Percentiles rank a stretch among this genome's conserved stretches.
phyloP scores from a whole-genome alignment of 441 rosid genomes.

The Populus hybrid region DNA sequence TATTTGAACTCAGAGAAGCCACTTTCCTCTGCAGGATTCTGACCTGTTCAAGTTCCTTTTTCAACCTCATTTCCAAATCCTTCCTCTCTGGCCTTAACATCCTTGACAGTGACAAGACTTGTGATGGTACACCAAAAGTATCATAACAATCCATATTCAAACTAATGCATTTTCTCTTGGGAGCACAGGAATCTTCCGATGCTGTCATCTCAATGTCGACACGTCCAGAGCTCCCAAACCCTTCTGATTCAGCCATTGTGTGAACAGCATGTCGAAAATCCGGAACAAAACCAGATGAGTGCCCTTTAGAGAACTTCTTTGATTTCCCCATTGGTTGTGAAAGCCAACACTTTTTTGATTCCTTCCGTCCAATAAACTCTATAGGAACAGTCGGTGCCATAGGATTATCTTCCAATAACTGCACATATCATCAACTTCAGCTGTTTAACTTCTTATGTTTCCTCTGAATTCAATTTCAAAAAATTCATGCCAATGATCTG shows the following conservation, averaged over 20 bases:
- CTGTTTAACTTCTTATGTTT: slow-evolving; percentile 3
- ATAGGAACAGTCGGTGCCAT: slow-evolving; percentile 69
- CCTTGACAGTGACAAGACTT: slow-evolving; percentile 57
- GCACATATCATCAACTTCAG: slow-evolving; percentile 51
- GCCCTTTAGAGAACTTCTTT: slow-evolving; percentile 61
- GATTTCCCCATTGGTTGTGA: slow-evolving; percentile 67
- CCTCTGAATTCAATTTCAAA: slow-evolving; percentile 14
- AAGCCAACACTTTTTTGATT: slow-evolving; percentile 34
- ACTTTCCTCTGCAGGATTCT: slow-evolving; percentile 54
- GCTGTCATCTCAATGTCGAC: slow-evolving; percentile 47
- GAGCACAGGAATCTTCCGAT: slow-evolving; percentile 45
- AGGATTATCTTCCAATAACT: slow-evolving; percentile 35
- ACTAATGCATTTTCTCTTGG: slow-evolving; percentile 56
- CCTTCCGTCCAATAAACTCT: slow-evolving; percentile 56
- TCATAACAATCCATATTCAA: slow-evolving; percentile 45
- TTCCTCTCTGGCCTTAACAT: slow-evolving; percentile 64
- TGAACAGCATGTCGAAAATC: slow-evolving; percentile 59
- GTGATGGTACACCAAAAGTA: slow-evolving; percentile 44
- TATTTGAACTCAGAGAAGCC: slow-evolving; percentile 38
- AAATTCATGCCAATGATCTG: background rate
- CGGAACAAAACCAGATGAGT: slow-evolving; percentile 56
- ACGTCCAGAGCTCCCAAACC: slow-evolving; percentile 60
- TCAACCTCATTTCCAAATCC: slow-evolving; percentile 48
- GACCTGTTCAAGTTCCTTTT: slow-evolving; percentile 73
- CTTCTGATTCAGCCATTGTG: slow-evolving; percentile 69